Percentiles rank a stretch among this genome's conserved stretches.
phyloP scores from a whole-genome alignment of 2,329 filamentous ascomycete species.

The Alternaria gaisen region DNA sequence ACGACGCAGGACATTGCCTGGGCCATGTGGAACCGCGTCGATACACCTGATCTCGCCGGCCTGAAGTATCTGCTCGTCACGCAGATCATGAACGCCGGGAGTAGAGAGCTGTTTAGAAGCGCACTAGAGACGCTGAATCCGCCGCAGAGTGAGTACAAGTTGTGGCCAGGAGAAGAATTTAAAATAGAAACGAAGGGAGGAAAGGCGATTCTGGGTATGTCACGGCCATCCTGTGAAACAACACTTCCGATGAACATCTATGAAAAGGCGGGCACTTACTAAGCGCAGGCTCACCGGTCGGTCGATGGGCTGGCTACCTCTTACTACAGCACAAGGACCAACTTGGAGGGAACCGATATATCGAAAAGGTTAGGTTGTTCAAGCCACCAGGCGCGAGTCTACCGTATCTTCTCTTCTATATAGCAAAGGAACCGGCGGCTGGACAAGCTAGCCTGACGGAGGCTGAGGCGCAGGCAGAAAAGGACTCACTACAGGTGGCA shows the following conservation, averaged over 20 bases:
- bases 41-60: background rate
- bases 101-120: constrained; percentile 4
- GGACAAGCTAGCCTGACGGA: background rate
- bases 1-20: constrained; percentile 19
- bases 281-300: constrained; percentile 15
- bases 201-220: constrained; percentile 15
- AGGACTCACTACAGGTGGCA: background rate
- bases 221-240: rapidly evolving
- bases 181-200: constrained; percentile 7
- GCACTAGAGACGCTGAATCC: constrained; percentile 10
- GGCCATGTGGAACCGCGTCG: constrained; percentile 22
- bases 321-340: constrained; percentile 21
- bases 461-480: background rate
- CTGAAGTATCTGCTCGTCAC: constrained; percentile 24
- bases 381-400: background rate
- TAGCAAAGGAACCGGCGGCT: background rate
- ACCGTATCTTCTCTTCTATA: constrained; percentile 20
- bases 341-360: constrained; percentile 18
- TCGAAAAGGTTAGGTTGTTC: constrained; percentile 21
- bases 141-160: constrained; percentile 13
- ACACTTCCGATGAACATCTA: background rate
- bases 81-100: constrained; percentile 15
- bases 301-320: constrained; percentile 20
- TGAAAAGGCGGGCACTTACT: background rate
- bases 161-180: constrained; percentile 23